Evolutionary conservation across 78 protist genomes (phyloP).

Genomic region (Tieghemostelium lacteum): DNA sequence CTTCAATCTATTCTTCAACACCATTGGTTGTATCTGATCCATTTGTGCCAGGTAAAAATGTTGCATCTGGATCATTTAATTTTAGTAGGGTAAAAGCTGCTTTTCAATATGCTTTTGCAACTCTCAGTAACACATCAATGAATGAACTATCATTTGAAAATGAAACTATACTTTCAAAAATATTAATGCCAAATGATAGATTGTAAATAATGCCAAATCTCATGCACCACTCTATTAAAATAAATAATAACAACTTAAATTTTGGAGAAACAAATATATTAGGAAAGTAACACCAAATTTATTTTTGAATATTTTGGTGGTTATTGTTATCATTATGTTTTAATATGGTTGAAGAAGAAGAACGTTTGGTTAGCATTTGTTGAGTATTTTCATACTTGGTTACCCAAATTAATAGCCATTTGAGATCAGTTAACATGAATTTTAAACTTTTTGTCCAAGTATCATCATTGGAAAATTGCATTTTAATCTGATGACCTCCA

Average conservation of each 20-base stretch:
- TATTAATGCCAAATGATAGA: slow-evolving; percentile 39
- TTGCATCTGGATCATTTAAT: slow-evolving; percentile 59
- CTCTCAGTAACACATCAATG: slow-evolving; percentile 66
- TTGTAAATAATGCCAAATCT: too few relatives aligned
- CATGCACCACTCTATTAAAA: too few relatives aligned
- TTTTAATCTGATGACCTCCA: slow-evolving; percentile 62
- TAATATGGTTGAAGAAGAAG: neutral
- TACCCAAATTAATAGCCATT: slow-evolving; percentile 86
- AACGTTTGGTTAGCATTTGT: neutral
- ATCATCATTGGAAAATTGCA: slow-evolving; percentile 83
- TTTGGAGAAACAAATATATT: too few relatives aligned
- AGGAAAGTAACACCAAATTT: too few relatives aligned
- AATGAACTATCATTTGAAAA: slow-evolving; percentile 57
- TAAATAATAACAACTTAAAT: too few relatives aligned
- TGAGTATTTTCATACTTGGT: slow-evolving; percentile 73
- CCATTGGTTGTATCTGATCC: slow-evolving; percentile 55
- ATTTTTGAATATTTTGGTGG: neutral
- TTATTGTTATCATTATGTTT: neutral
- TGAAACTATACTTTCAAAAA: slow-evolving; percentile 61
- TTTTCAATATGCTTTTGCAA: slow-evolving; percentile 70
- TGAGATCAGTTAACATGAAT: slow-evolving; percentile 87
- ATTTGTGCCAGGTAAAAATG: slow-evolving; percentile 73
- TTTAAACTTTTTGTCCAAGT: slow-evolving; percentile 92
- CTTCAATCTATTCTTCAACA: too few relatives aligned
- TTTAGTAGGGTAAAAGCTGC: slow-evolving; percentile 73